Base-by-base conservation (phyloP, 78 protist genomes). In the Trichosphaerium sp. region DNA sequence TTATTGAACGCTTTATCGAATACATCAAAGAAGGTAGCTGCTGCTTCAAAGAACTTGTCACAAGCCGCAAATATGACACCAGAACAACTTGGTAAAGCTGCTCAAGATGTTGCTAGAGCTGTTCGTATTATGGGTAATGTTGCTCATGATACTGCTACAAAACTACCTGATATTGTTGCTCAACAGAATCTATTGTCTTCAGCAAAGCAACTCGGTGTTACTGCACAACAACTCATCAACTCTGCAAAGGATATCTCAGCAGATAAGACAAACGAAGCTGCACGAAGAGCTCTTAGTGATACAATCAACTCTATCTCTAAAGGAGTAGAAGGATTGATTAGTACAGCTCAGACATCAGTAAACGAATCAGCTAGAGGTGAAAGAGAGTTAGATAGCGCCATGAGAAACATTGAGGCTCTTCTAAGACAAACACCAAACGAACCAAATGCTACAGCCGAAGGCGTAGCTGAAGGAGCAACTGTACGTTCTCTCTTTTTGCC, bases 101-200 rank as follows among this genome's bases (percentile, higher is more conserved):
- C n/a, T n/a, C n/a, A n/a, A n/a, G n/a, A n/a, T n/a, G n/a, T n/a
- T n/a, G n/a, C n/a, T n/a, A n/a, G n/a, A n/a, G n/a, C n/a, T n/a
- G n/a, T n/a, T n/a, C n/a, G n/a, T n/a, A n/a, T n/a, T n/a, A n/a
- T n/a, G n/a, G n/a, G n/a, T n/a, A n/a, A n/a, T n/a, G n/a, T n/a
- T n/a, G n/a, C n/a, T n/a, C n/a, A n/a, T n/a, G n/a, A n/a, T n/a
- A 63, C 79, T 11, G 69, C 65, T 1, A 71, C 79, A 73, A 72
- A 72, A 66, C 79, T 66, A 62, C 74, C 79, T 62, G 79, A 73
- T 28, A 59, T 73, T 51, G n/a, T n/a, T n/a, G n/a, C 26, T 77
- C 5, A 23, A 49, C 1, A 40, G 44, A 3, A 41, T 61, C 55
- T 52, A 37, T 8, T 70, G 72, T 38, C 43, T 65, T 34, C 79